Evolutionary conservation across 2,329 filamentous ascomycete species (phyloP), one percentile per base, ranked within the genome.

Genomic region (Furcasterigmium furcatum): DNA sequence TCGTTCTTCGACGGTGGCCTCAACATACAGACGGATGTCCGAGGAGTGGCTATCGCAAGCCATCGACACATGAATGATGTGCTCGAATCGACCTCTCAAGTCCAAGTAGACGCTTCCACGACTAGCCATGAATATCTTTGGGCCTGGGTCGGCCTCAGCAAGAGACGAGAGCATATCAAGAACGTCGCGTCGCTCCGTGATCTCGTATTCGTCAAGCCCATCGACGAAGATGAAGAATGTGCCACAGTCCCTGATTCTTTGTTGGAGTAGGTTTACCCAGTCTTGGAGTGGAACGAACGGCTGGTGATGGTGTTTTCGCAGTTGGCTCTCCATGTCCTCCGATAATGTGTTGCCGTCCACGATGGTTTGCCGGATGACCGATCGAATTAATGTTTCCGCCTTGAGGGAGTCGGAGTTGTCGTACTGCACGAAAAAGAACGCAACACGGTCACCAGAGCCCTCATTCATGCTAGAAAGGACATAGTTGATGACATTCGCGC

Each of bases 191-290:
- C 25, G 55, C 20, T 65, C 53, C 10, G 30, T 34, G 9, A 48
- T 47, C 19, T 58, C 52, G 36, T 54, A 62, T 50, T 67, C 63
- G 45, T 67, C 63, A 3, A 68, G 18, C 2, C 54, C 62, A 51
- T 68, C 64, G 25, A 68, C 55, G 2, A 66, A 43, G 14, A 68
- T 53, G 20, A 54, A 62, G 19, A 36, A 29, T 29, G 25, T 9
- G 13, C 13, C 13, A 8, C 25, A 29, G 8, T 13, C 8, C 13
- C 13, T 29, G 25, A 29, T 13, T 29, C 25, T 29, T 29, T 29
- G 25, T 29, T 29, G 8, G 25, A 29, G 25, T 8, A 29, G 13
- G n/a, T n/a, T n/a, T n/a, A n/a, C n/a, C n/a, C n/a, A n/a, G n/a
- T n/a, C n/a, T n/a, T n/a, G n/a, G n/a, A n/a, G n/a, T n/a, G n/a